These are phyloP conservation scores for Thielaviopsis musarum DNA, from an alignment of 2,329 filamentous ascomycete species.

Conservation along the genomic window DNA sequence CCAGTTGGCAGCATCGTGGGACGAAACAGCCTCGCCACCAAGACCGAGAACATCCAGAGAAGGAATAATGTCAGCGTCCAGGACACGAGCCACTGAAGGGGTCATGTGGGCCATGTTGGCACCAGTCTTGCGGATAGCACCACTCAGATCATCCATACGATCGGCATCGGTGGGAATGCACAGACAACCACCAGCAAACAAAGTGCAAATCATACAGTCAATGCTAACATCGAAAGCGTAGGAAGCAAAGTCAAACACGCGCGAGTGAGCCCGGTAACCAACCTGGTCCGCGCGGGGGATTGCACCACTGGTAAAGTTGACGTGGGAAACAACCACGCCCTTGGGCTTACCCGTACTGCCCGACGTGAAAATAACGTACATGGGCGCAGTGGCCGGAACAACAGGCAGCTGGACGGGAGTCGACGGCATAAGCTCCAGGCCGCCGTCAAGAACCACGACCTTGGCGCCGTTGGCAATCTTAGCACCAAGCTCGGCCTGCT, in stretches of 20 bases:
- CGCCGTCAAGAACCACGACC: constrained; percentile 6
- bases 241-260: constrained; percentile 31
- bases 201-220: constrained; percentile 36
- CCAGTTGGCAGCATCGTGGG: constrained; percentile 31
- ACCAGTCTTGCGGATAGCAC: constrained; percentile 26
- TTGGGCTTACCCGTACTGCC: constrained; percentile 48
- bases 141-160: constrained; percentile 32
- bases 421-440: neutral
- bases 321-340: constrained; percentile 37
- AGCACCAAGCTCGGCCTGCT: constrained; percentile 22
- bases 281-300: constrained; percentile 26
- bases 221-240: constrained; percentile 40
- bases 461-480: constrained; percentile 19
- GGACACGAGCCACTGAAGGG: constrained; percentile 30
- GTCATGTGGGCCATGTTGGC: constrained; percentile 35
- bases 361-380: constrained; percentile 47
- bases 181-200: constrained; percentile 31
- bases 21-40: constrained; percentile 36
- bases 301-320: constrained; percentile 29
- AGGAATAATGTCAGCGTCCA: constrained; percentile 29
- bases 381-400: constrained; percentile 26
- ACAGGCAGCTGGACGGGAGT: constrained; percentile 16
- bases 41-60: constrained; percentile 30
- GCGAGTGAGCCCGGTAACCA: constrained; percentile 24
- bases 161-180: constrained; percentile 38